Evolutionary conservation across 2,329 filamentous ascomycete species (phyloP).

Genomic region (Alternaria panax): DNA sequence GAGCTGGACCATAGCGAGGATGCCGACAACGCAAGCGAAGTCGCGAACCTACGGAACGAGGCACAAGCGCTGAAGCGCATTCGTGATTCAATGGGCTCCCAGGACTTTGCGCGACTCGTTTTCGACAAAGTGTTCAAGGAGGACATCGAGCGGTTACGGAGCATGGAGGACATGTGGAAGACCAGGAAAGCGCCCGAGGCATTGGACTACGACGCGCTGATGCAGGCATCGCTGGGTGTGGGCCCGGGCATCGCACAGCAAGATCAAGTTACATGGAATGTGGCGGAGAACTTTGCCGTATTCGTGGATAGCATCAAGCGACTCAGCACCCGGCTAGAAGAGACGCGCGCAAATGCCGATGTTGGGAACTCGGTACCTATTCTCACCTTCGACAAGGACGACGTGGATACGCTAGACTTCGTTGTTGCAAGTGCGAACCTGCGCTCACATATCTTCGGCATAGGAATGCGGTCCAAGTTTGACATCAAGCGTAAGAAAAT

Average conservation of each 20-base stretch:
- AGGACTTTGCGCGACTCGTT: slow-evolving; percentile 77
- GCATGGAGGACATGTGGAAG: slow-evolving; percentile 98
- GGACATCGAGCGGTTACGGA: slow-evolving; percentile 81
- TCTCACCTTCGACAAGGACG: slow-evolving; percentile 95
- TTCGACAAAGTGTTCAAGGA: slow-evolving; percentile 93
- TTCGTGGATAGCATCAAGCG: slow-evolving; percentile 85
- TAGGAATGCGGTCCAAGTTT: slow-evolving; percentile 88
- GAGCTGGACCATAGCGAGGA: slow-evolving; percentile 82
- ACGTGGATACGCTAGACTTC: slow-evolving; percentile 93
- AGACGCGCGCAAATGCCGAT: slow-evolving; percentile 65
- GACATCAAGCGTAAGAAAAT: slow-evolving; percentile 78
- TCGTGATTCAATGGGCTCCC: slow-evolving; percentile 78
- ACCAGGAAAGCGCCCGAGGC: slow-evolving; percentile 75
- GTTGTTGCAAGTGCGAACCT: slow-evolving; percentile 91
- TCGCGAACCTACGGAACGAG: slow-evolving; percentile 85
- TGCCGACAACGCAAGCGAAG: slow-evolving; percentile 84
- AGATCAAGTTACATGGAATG: slow-evolving; percentile 81
- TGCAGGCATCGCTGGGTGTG: slow-evolving; percentile 61
- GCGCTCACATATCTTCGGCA: slow-evolving; percentile 85
- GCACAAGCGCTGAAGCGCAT: slow-evolving; percentile 84
- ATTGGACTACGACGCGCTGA: slow-evolving; percentile 71
- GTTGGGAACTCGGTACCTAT: slow-evolving; percentile 61
- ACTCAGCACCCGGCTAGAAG: slow-evolving; percentile 75
- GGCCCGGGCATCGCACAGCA: slow-evolving; percentile 64
- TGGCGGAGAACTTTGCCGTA: slow-evolving; percentile 82